Evolutionary conservation across 2,329 filamentous ascomycete genomes (phyloP), one percentile per base, ranked within the genome.

Genomic region (Aspergillus viridinutans): DNA sequence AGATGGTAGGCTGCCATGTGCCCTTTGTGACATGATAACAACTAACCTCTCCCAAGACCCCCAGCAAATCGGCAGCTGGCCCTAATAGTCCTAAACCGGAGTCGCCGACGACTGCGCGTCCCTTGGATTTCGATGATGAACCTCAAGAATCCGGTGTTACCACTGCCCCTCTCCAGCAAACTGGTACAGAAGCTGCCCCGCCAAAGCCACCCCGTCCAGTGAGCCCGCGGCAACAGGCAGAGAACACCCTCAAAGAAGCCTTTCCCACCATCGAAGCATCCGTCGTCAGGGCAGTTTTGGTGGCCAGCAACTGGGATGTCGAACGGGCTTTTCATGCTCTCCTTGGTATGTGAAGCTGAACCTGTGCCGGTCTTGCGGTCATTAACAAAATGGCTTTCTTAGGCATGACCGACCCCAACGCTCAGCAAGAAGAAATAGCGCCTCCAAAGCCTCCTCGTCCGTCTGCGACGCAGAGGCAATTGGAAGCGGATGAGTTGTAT

Each of bases 321-420:
- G 94, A 99, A 74, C 90, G 91, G 32, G 93, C 94, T 14, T 99
- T 99, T 78, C 94, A 97, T 76, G 94, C 94, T 38, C 82, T 99
- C 47, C 82, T 99, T 48, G 90, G 90, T 90, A 80, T 60, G 82
- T 68, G 26, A 14, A 25, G 20, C 42, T 38, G 28, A 21, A 28
- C 29, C 20, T 14, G 20, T 28, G 38, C 29, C 40, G 58, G 28
- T 54, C 17, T 28, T 35, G 25, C 45, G 47, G 20, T 50, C 38
- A 50, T 52, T 47, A 50, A 45, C 50, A 53, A 28, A 28, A 59
- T 43, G 26, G 26, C 17, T 58, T 56, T 42, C 57, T 53, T 59
- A 89, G 87, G 87, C 67, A 90, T 91, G 88, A 90, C 88, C 60
- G 90, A 92, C 69, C 90, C 90, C 6, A 87, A 88, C 70, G 87